phyloP scores from a whole-genome alignment of 257 asterid species.

The Solanum medicagineum region DNA sequence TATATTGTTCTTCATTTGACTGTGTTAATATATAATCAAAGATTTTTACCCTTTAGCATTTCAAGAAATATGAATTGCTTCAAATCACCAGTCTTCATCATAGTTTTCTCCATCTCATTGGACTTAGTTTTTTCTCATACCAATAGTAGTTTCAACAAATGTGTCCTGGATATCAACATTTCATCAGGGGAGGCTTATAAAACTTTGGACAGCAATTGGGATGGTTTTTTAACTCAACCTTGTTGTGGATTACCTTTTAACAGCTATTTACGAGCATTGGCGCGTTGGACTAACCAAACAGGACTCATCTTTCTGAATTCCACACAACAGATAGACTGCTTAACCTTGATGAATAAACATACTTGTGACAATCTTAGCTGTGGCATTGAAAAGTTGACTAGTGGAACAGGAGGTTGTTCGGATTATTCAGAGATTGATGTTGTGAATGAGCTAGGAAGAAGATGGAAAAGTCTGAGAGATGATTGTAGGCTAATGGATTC shows the following conservation, averaged over 20 bases:
- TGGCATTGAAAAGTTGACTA: slow-evolving; percentile 45
- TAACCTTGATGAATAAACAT: slow-evolving; percentile 2
- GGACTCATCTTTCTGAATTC: slow-evolving; percentile 31
- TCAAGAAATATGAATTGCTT: slow-evolving; percentile 11
- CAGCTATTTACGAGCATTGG: slow-evolving; percentile 31
- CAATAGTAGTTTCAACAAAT: slow-evolving; percentile 4
- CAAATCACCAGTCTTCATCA: not conserved
- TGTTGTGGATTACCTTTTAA: slow-evolving; percentile 23
- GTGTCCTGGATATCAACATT: slow-evolving; percentile 17
- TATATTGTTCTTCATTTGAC: not conserved
- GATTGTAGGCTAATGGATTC: slow-evolving; percentile 29
- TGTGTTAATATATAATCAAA: not conserved
- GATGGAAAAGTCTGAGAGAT: slow-evolving; percentile 16
- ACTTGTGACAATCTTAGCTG: slow-evolving; percentile 11
- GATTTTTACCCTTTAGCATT: not conserved
- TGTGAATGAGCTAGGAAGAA: slow-evolving; percentile 15
- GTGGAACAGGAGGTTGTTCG: slow-evolving; percentile 58
- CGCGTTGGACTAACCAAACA: slow-evolving; percentile 27
- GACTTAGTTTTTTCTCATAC: slow-evolving; percentile 1
- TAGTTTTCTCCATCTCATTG: not conserved
- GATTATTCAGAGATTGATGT: slow-evolving; percentile 35
- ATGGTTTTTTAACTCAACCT: slow-evolving; percentile 26
- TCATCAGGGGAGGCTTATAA: slow-evolving; percentile 14
- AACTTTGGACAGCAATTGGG: slow-evolving; percentile 23
- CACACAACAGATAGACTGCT: slow-evolving; percentile 30